These are phyloP conservation scores for Rhododendron ferrugineum DNA, from an alignment of 148 eudicot species.

Conservation along the genomic window DNA sequence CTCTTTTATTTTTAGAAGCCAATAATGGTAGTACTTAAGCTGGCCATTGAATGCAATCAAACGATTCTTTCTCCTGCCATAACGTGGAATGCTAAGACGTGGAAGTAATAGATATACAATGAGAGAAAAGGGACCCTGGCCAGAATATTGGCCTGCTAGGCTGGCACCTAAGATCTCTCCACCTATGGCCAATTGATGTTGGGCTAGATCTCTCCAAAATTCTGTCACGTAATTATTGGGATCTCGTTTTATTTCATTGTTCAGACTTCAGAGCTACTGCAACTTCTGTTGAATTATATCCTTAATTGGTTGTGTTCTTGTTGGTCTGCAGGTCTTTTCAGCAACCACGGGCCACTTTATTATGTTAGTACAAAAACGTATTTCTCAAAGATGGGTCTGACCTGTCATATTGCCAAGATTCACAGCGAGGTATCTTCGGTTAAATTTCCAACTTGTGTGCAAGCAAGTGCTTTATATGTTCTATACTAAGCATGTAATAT, in stretches of 20 bases:
- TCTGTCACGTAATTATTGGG: background rate
- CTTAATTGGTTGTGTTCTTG: background rate
- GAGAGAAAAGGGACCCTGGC: background rate
- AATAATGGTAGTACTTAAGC: background rate
- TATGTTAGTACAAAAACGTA: conserved; percentile 60
- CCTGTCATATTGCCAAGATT: conserved; percentile 99
- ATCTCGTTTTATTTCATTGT: background rate
- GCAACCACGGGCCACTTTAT: conserved; percentile 98
- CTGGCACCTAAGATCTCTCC: background rate
- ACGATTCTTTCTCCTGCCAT: background rate
- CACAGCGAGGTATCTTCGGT: conserved; percentile 79
- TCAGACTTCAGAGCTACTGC: background rate
- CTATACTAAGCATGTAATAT: conserved; percentile 16
- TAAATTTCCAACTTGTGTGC: conserved; percentile 9
- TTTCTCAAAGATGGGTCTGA: conserved; percentile 88
- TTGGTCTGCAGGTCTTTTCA: conserved; percentile 72
- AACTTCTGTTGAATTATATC: conserved; percentile 1
- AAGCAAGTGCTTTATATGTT: background rate
- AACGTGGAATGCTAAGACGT: background rate
- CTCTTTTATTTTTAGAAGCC: background rate
- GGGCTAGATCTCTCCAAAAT: background rate
- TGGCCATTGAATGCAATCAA: background rate
- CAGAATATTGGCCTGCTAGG: background rate
- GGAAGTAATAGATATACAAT: background rate
- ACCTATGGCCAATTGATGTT: background rate